phyloP scores from a whole-genome alignment of 2,329 filamentous ascomycete genomes.

The Colletotrichum sp. region DNA sequence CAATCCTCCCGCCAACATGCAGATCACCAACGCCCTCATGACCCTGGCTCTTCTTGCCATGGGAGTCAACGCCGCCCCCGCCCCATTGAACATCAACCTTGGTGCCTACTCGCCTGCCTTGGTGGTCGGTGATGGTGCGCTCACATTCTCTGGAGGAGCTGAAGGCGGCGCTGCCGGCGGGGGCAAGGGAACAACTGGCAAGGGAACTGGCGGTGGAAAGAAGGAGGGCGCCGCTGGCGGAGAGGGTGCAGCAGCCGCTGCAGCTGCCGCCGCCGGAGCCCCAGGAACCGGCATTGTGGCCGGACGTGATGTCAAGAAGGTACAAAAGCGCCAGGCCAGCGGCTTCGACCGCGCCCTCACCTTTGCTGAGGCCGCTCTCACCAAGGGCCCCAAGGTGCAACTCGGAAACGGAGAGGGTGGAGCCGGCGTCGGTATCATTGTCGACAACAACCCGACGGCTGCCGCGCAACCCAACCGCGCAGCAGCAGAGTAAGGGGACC shows the following conservation, averaged over 20 bases:
- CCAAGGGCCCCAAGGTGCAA: conserved; percentile 42
- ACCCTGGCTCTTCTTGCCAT: conserved; percentile 30
- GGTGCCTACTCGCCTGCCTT: conserved; percentile 38
- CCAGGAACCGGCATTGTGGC: neutral
- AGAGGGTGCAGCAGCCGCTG: conserved; percentile 1
- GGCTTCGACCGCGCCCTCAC: conserved; percentile 45
- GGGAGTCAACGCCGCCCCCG: conserved; percentile 30
- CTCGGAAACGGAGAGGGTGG: conserved; percentile 43
- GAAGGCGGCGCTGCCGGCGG: conserved; percentile 11
- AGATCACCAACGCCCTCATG: conserved; percentile 14
- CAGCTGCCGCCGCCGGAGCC: neutral
- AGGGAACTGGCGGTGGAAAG: neutral
- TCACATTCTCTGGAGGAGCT: conserved; percentile 45
- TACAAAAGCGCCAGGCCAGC: conserved; percentile 40
- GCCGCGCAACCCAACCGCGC: neutral
- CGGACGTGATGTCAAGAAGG: neutral
- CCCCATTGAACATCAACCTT: conserved; percentile 38
- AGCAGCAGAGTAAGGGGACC: neutral
- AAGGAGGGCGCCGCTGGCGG: neutral
- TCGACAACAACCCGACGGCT: conserved; percentile 34
- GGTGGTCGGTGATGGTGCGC: conserved; percentile 46
- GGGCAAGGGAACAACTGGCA: neutral
- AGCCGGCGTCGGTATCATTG: conserved; percentile 44
- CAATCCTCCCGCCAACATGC: neutral
- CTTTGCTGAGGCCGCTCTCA: conserved; percentile 42